A percentile compares a stretch with the other conserved stretches of the same genome.
Evolutionary conservation across 2,329 filamentous ascomycete species (phyloP).

Genomic region (Xylariaceae sp.): DNA sequence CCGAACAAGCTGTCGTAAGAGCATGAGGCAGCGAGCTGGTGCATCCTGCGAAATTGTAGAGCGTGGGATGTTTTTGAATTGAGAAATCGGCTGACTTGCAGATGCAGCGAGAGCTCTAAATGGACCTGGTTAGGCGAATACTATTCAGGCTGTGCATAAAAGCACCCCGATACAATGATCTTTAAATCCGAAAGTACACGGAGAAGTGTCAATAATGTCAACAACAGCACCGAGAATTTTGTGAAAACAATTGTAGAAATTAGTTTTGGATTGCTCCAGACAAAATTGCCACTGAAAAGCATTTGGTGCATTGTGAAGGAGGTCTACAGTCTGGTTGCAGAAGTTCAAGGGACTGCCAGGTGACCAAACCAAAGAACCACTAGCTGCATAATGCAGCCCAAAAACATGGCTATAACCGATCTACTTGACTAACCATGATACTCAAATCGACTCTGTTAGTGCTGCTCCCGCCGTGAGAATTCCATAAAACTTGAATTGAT

Average conservation of each 20-base stretch:
- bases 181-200: not conserved
- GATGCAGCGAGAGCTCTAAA: too few species aligned
- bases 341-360: not conserved
- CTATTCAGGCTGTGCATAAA: too few species aligned
- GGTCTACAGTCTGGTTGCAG: not conserved
- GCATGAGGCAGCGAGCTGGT: conserved; percentile 31
- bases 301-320: not conserved
- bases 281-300: too few species aligned
- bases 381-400: not conserved
- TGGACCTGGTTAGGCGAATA: too few species aligned
- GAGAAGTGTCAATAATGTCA: not conserved
- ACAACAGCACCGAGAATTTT: not conserved
- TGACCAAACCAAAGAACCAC: not conserved
- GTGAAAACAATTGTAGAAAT: too few species aligned
- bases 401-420: not conserved
- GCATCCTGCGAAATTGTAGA: conserved; percentile 28
- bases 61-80: conserved; percentile 9
- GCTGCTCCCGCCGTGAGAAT: not conserved
- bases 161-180: too few species aligned
- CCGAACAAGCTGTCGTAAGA: conserved; percentile 32
- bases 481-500: not conserved
- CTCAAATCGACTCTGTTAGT: not conserved
- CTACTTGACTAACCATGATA: conserved; percentile 9
- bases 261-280: too few species aligned
- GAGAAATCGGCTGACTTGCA: conserved; percentile 3